Evolutionary conservation across 441 rosid species (phyloP).

Genomic region (Populus hybrid): DNA sequence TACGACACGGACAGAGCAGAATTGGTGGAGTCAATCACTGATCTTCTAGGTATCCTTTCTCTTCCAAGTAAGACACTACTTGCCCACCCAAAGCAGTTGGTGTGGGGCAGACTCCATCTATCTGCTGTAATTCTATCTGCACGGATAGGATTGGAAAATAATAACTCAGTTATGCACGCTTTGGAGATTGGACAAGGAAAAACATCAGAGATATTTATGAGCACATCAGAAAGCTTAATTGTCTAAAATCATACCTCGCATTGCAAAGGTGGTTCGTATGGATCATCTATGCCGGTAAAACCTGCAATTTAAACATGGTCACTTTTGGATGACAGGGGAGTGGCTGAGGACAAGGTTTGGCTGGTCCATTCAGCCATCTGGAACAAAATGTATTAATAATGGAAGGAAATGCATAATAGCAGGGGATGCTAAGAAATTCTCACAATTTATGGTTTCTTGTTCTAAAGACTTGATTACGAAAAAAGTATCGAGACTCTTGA

Average conservation of each 20-base stretch:
- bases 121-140: conserved; percentile 68
- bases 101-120: conserved; percentile 56
- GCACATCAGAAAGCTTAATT: neutral
- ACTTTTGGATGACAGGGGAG: neutral
- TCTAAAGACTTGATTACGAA: no score
- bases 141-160: neutral
- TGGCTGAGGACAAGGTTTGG: neutral
- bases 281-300: conserved; percentile 91
- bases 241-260: conserved; percentile 57
- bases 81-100: conserved; percentile 71
- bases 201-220: neutral
- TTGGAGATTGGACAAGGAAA: neutral
- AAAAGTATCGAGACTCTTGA: no score
- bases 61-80: conserved; percentile 62
- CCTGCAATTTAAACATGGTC: conserved; percentile 41
- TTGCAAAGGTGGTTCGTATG: conserved; percentile 81
- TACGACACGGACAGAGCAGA: neutral
- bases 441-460: neutral
- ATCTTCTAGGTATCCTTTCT: conserved; percentile 60
- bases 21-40: conserved; percentile 17
- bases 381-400: neutral
- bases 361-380: neutral
- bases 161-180: conserved; percentile 1
- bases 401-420: neutral
- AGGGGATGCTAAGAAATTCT: neutral